Evolutionary conservation across 1,284 basidiomycete genomes (phyloP), one percentile per base, ranked within the genome.

Genomic region (Veloporphyrellus conicus): DNA sequence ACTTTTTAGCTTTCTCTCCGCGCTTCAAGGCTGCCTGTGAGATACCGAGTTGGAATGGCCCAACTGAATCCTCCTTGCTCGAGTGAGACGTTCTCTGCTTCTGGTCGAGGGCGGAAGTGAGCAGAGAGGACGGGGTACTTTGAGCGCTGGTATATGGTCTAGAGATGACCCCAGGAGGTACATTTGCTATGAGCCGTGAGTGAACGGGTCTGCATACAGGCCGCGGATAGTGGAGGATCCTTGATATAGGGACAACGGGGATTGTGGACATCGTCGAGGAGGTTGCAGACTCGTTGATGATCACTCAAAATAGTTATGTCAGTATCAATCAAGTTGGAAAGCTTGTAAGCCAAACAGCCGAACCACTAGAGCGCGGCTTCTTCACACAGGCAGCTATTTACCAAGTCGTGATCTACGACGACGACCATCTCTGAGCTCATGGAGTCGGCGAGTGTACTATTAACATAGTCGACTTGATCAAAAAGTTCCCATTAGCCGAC

Each of bases 1-100:
- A 96, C 55, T 81, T 84, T 63, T 82, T 82, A 18, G 76, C 68
- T 45, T 76, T 78, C 56, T 78, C 76, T 45, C 75, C 79, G 47
- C 68, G 78, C 56, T 71, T 74, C 50, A 73, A 67, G 7, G 75
- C 73, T 9, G 75, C 74, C 41, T 78, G 79, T 12, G 78, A 78
- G 39, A 89, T 73, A 4, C 90, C 90, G 2, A 93, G 75, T 52
- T 83, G 83, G 60, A 94, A 93, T 23, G 91, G 90, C 1, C 91
- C 91, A 16, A 87, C 83, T 20, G 73, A 73, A 50, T 86, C 84
- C 46, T 76, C 71, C 53, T 71, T 71, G 32, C 71, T 64, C 15
- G 49, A 49, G 15, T 50, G 47, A 32, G 71, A 62, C 3, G 67
- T 56, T 20, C 68, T 67, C 50, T 72, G 77, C 59, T 73, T 79